These are phyloP conservation scores for Cladosporium halotolerans DNA, from an alignment of 2,329 filamentous ascomycete species.

Conservation along the genomic window DNA sequence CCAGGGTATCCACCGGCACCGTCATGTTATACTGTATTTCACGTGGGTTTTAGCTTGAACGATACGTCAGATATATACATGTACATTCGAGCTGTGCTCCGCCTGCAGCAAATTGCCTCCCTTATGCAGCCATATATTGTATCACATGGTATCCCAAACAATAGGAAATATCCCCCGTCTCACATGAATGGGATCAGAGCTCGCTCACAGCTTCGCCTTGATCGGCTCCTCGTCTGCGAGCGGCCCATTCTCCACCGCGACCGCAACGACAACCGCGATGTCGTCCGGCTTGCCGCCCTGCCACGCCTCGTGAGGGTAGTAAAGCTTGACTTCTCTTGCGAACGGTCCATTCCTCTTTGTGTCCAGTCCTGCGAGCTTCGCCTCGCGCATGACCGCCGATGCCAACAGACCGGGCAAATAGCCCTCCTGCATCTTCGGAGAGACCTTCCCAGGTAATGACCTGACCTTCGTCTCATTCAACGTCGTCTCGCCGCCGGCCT, in stretches of 20 bases:
- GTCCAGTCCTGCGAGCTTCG: conserved; percentile 79
- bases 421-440: conserved; percentile 30
- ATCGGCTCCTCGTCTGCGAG: conserved; percentile 18
- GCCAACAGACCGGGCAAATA: conserved; percentile 75
- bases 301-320: conserved; percentile 81
- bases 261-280: conserved; percentile 76
- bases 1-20: no score
- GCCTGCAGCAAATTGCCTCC: background rate
- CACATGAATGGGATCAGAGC: background rate
- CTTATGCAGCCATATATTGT: background rate
- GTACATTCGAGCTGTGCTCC: background rate
- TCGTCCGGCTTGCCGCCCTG: conserved; percentile 92
- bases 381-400: conserved; percentile 69
- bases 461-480: conserved; percentile 23
- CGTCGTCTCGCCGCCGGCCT: conserved; percentile 26
- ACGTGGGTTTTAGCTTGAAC: no score
- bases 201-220: conserved; percentile 27
- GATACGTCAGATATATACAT: background rate
- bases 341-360: conserved; percentile 82
- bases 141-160: background rate
- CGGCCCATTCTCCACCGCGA: conserved; percentile 62
- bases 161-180: background rate
- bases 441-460: conserved; percentile 18
- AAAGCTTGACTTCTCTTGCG: conserved; percentile 84
- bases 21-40: no score